Base-by-base conservation (phyloP, 306 rosid species). In the Malus asiatica region DNA sequence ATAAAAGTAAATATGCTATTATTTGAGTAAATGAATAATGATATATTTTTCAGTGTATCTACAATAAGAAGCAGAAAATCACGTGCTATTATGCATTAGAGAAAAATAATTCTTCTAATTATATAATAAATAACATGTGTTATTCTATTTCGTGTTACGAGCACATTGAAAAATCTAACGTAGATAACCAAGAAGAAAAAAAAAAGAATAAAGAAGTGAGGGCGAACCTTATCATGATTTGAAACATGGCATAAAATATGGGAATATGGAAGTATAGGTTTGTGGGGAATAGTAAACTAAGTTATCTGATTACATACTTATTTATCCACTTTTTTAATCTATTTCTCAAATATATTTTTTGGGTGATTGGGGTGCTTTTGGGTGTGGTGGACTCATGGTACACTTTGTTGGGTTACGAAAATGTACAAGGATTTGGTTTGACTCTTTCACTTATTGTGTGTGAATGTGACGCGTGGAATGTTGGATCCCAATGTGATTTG, bases 161-260 rank as follows among this genome's bases (percentile, higher is more conserved):
- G 6, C 8, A 35, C 9, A 35, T 0, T 35, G 8, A 35, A 35
- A 35, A 7, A 7, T 38, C 10, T 0, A 35, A 7, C 0, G 2
- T 48, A 48, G 53, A 48, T 15, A 48, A 48, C 6, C 19, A 14
- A 51, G 16, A 18, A 33, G 6, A 8, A 66, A 33, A 38, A 62
- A 32, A 29, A 62, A 70, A 74, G 76, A 83, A 82, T 73, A 82
- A 83, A 42, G 48, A 11, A 62, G 71, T 46, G 66, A 70, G 80
- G 30, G 45, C 69, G 66, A 83, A 74, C 76, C 88, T 89, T 87
- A 89, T 87, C 91, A 87, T 77, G 73, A 32, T 25, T 58, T 30
- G 45, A 57, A 70, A 18, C 32, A 44, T 63, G 1, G 32, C 59
- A 20, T 59, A 4, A 20, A 81, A 19, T 55, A 27, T 66, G 45